Evolutionary conservation across 2,329 filamentous ascomycete genomes (phyloP).

Genomic region (Claviceps spartinae): DNA sequence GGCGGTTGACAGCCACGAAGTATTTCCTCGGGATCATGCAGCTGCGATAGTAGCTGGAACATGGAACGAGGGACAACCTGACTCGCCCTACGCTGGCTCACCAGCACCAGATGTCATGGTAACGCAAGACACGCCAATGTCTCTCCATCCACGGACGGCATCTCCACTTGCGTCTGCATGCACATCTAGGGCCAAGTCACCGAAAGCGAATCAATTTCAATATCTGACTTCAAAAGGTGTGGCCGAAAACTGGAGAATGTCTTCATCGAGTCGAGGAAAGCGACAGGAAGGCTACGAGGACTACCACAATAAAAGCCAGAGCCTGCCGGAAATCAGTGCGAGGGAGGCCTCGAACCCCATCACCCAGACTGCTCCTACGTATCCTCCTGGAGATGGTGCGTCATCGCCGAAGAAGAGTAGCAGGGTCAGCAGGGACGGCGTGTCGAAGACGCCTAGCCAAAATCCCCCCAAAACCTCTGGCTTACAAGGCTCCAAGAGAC

Average conservation of each 20-base stretch:
- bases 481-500: slow-evolving; percentile 21
- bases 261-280: background rate
- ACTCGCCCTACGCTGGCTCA: slow-evolving; percentile 33
- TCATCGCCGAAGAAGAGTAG: slow-evolving; percentile 8
- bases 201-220: background rate
- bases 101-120: slow-evolving; percentile 11
- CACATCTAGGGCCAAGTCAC: background rate
- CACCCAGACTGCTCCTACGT: background rate
- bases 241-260: background rate
- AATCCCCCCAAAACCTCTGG: background rate
- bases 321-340: background rate
- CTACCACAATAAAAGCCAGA: background rate
- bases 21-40: slow-evolving; percentile 31
- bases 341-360: background rate
- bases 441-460: background rate
- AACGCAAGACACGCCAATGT: slow-evolving; percentile 9
- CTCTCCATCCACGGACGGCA: background rate
- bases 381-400: slow-evolving; percentile 9
- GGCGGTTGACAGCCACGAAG: slow-evolving; percentile 13
- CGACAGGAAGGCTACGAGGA: slow-evolving; percentile 1
- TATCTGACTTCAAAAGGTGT: background rate
- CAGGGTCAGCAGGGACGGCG: background rate
- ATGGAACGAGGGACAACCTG: slow-evolving; percentile 50
- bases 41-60: slow-evolving; percentile 42
- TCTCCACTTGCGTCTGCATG: background rate